Evolutionary conservation across 2,329 filamentous ascomycete genomes (phyloP), one percentile per base, ranked within the genome.

Genomic region (Calonectria leucothoes): DNA sequence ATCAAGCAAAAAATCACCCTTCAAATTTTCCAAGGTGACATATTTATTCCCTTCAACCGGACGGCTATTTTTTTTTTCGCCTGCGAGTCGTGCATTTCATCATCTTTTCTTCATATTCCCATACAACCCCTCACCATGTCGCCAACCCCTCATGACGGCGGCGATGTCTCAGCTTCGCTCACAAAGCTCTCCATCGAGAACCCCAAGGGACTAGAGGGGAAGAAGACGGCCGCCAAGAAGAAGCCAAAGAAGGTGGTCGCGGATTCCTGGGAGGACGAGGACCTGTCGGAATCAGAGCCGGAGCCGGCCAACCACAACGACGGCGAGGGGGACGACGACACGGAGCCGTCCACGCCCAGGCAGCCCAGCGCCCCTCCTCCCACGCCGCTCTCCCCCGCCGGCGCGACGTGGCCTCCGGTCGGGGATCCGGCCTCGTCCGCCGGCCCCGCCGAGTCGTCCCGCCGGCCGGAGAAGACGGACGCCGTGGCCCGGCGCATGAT

Each of bases 401-500:
- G 80, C 78, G 65, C 78, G 59, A 72, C 77, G 59, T 81, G 79
- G 80, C 73, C 72, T 1, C 45, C 78, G 5, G 61, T 52, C 12
- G 29, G 67, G 75, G 70, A 76, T 68, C n/a, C 64, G 51, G 15
- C 77, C 7, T 73, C 66, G 31, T 66, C 48, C 39, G 20, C 77
- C 8, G 52, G 49, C n/a, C 63, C 57, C n/a, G 70, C 66, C 35
- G 77, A 79, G 6, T 37, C 76, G 12, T 59, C 73, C 4, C 77
- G 79, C 70, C 87, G 94, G 48, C 96, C 95, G 0, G 96, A 98
- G 85, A 99, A 98, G 88, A 97, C 96, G 75, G 97, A 97, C 74
- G 95, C 95, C 0, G 95, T 98, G 48, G 97, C 97, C 6, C 91
- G 94, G 74, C 89, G 97, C 72, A 89, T 99, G 91, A 98, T 99